Conservation (phyloP, 768 basidiomycete genomes). For the Atractiella rhizophila region DNA sequence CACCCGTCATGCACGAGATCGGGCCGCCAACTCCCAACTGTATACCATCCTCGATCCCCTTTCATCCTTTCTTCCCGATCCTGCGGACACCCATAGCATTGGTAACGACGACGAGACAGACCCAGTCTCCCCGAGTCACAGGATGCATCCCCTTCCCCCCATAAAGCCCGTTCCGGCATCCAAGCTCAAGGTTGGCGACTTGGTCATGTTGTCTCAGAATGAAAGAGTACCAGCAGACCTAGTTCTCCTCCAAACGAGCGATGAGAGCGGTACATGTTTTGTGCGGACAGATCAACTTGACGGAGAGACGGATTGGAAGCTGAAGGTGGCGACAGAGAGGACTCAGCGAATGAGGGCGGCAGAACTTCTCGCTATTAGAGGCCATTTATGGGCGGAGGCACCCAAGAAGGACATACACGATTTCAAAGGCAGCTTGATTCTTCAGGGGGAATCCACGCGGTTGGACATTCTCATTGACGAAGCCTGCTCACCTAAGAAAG, state of each 20-base stretch:
- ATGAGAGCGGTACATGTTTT: conserved; percentile 78
- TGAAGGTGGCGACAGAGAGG: conserved; percentile 61
- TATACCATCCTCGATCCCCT: conserved; percentile 54
- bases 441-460: conserved; percentile 16
- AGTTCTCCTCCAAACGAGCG: conserved; percentile 63
- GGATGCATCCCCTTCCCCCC: conserved; percentile 19
- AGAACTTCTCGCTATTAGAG: not conserved
- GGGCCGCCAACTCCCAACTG: conserved; percentile 78
- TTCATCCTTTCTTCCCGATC: conserved; percentile 17
- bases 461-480: conserved; percentile 10
- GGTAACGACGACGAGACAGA: too few relatives aligned
- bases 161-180: conserved; percentile 64
- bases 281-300: conserved; percentile 94
- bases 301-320: conserved; percentile 97
- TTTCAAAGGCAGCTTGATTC: conserved; percentile 74
- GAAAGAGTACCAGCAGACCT: conserved; percentile 89
- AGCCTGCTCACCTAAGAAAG: not conserved
- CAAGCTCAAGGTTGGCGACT: conserved; percentile 64
- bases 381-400: conserved; percentile 40
- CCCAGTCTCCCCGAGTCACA: conserved; percentile 9
- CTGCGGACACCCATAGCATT: conserved; percentile 9
- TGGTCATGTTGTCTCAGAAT: conserved; percentile 82
- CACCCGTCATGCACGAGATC: conserved; percentile 69
- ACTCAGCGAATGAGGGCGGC: conserved; percentile 45
- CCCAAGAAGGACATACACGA: conserved; percentile 92